phyloP scores from a whole-genome alignment of 1,139 yeast species.

The Geotrichum histeridarum region DNA sequence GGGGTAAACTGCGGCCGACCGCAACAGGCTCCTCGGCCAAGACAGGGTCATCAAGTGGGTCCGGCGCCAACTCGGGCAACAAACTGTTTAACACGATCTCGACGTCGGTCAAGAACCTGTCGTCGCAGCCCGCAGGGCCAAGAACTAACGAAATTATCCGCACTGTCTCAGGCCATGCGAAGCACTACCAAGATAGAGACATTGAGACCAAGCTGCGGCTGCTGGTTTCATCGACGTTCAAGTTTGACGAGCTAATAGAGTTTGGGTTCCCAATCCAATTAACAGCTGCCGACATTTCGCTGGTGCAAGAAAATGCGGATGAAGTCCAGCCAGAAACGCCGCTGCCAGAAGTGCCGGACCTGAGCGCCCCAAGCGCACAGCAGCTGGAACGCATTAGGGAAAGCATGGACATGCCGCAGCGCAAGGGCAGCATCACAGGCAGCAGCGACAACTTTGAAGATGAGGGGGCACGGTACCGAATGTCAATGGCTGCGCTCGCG shows the following conservation, averaged over 20 bases:
- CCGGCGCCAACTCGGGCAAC: neutral
- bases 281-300: slow-evolving; percentile 16
- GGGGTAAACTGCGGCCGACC: neutral
- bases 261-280: slow-evolving; percentile 31
- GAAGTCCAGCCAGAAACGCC: neutral
- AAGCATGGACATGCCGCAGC: neutral
- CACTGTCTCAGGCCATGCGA: neutral
- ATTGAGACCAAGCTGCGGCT: slow-evolving; percentile 27
- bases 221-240: slow-evolving; percentile 23
- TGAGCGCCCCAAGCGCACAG: neutral
- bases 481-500: neutral
- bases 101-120: slow-evolving; percentile 1
- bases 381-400: slow-evolving; percentile 8
- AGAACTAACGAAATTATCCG: neutral
- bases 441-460: neutral
- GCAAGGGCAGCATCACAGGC: neutral
- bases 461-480: slow-evolving; percentile 3
- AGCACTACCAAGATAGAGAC: slow-evolving; percentile 27
- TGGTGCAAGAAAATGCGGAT: neutral
- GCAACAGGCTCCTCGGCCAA: neutral
- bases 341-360: neutral
- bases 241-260: slow-evolving; percentile 32
- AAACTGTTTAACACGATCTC: slow-evolving; percentile 1
- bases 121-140: neutral
- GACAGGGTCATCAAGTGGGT: neutral